phyloP scores from a whole-genome alignment of 2,329 filamentous ascomycete genomes.

The Microdochium bolleyi region DNA sequence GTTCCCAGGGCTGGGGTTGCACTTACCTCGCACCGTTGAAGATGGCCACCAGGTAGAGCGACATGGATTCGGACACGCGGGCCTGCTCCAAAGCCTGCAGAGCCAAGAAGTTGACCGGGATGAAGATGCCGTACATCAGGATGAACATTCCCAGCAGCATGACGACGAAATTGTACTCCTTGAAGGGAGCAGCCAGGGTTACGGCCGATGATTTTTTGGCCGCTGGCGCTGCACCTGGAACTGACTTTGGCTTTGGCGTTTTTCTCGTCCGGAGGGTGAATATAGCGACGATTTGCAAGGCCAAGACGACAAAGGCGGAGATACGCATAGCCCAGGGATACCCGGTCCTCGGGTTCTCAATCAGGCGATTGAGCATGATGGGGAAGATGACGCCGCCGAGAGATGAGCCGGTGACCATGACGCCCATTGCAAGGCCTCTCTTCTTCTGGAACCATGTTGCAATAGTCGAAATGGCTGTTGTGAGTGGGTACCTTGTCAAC shows the following conservation, averaged over 20 bases:
- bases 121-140: constrained; percentile 46
- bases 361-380: constrained; percentile 45
- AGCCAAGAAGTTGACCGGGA: constrained; percentile 45
- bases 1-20: neutral
- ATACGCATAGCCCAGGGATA: constrained; percentile 30
- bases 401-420: constrained; percentile 38
- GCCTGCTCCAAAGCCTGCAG: constrained; percentile 33
- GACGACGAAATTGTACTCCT: constrained; percentile 34
- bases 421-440: constrained; percentile 37
- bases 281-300: constrained; percentile 18
- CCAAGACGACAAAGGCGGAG: constrained; percentile 27
- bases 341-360: constrained; percentile 29
- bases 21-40: constrained; percentile 38
- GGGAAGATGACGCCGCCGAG: constrained; percentile 46
- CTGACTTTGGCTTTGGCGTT: too few species aligned
- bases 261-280: constrained; percentile 23
- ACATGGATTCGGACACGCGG: constrained; percentile 30
- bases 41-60: constrained; percentile 44
- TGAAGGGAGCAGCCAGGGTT: constrained; percentile 38
- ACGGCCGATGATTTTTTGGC: constrained; percentile 30
- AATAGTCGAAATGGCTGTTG: constrained; percentile 22
- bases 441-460: constrained; percentile 38
- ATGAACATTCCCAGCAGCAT: constrained; percentile 42
- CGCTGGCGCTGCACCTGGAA: constrained; percentile 25
- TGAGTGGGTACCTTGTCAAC: constrained; percentile 26